These are phyloP conservation scores for Dipodascus geniculatus DNA, from an alignment of 805 yeast genomes.

Conservation along the genomic window DNA sequence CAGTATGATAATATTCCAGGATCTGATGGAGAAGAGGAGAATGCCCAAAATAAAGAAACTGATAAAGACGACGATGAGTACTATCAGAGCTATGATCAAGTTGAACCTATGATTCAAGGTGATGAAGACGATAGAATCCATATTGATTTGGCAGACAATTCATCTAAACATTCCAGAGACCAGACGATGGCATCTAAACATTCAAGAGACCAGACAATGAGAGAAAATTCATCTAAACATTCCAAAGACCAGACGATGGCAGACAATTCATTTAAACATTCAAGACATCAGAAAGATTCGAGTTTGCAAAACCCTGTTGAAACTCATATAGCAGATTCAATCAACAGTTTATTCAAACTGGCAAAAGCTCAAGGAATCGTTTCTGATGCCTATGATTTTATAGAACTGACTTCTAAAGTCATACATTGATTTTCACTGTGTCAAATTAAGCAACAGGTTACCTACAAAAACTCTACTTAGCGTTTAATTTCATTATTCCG, in stretches of 20 bases:
- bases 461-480: too few species aligned
- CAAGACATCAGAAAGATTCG: too few species aligned
- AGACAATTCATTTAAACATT: too few species aligned
- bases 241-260: neutral
- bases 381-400: neutral
- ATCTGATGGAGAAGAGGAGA: neutral
- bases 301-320: neutral
- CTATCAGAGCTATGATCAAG: conserved; percentile 8
- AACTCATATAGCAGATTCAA: neutral
- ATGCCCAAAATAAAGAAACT: neutral
- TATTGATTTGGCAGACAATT: conserved; percentile 9
- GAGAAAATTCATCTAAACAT: too few species aligned
- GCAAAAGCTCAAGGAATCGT: neutral
- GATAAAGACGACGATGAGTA: neutral
- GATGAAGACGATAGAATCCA: conserved; percentile 8
- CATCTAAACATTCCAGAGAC: neutral
- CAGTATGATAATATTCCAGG: conserved; percentile 9
- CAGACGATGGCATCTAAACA: too few species aligned
- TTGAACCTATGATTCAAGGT: conserved; percentile 13
- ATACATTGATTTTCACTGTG: neutral
- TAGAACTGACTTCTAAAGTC: neutral
- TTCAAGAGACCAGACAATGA: too few species aligned
- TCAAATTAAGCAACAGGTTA: neutral
- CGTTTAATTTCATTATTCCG: too few species aligned
- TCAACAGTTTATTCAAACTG: neutral